These are phyloP conservation scores for Myriosclerotinia scirpicola DNA, from an alignment of 2,329 filamentous ascomycete genomes.

Conservation along the genomic window DNA sequence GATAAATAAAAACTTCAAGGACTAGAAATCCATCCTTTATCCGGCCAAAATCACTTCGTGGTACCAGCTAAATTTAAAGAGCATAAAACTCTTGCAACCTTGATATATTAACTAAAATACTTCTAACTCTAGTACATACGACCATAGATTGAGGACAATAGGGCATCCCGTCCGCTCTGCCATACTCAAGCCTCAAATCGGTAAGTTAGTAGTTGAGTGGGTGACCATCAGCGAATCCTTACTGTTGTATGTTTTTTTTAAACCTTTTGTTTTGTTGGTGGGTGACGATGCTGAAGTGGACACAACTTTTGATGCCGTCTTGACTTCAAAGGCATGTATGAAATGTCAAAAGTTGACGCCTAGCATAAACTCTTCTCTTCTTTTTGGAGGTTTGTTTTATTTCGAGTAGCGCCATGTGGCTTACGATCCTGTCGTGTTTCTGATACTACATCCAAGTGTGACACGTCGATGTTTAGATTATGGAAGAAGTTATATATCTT, in stretches of 20 bases:
- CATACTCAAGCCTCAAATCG: constrained; percentile 21
- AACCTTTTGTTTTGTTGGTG: constrained; percentile 12
- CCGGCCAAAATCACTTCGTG: too few relatives aligned
- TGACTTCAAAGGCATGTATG: not conserved
- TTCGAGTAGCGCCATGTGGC: not conserved
- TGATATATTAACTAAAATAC: not conserved
- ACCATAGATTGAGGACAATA: constrained; percentile 17
- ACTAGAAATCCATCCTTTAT: not conserved
- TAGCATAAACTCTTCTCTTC: not conserved
- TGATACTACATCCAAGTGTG: not conserved
- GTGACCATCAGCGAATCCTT: constrained; percentile 23
- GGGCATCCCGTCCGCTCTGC: constrained; percentile 24
- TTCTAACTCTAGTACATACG: not conserved
- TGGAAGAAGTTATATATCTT: not conserved
- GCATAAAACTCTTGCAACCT: not conserved
- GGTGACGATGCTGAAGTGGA: constrained; percentile 8
- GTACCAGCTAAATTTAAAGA: not conserved
- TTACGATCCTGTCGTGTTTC: not conserved
- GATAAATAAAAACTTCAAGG: not conserved
- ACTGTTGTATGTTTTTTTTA: constrained; percentile 19
- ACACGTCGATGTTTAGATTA: not conserved
- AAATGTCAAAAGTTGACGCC: too few relatives aligned
- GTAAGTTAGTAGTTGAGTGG: constrained; percentile 22
- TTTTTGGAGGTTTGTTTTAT: too few relatives aligned
- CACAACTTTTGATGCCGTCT: not conserved